Evolutionary conservation across 202 grass and related monocot genomes (phyloP).

Genomic region (Dendrocalamus latiflorus): DNA sequence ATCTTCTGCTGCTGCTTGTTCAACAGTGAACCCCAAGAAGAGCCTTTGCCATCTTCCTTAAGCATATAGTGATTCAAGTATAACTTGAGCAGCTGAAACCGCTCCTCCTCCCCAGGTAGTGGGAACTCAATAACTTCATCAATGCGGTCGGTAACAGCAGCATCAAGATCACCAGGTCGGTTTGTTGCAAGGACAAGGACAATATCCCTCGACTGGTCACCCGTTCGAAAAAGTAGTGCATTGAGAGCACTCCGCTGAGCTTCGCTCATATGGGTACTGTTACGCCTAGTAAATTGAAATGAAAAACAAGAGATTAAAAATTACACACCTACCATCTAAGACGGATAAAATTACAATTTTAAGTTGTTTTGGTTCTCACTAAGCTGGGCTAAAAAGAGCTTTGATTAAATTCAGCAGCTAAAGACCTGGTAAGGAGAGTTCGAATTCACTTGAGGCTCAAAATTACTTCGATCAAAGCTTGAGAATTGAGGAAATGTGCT

Average conservation of each 20-base stretch:
- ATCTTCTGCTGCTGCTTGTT: constrained; percentile 73
- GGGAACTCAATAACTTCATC: too few species aligned
- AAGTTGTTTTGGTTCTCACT: constrained; percentile 4
- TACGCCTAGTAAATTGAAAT: constrained; percentile 55
- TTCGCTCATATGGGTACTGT: constrained; percentile 89
- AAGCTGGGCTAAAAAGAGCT: not conserved
- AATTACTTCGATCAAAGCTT: constrained; percentile 3
- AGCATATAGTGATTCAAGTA: constrained; percentile 72
- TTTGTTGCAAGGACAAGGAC: constrained; percentile 90
- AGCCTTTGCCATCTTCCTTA: constrained; percentile 42
- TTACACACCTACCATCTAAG: not conserved
- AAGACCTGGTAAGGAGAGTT: not conserved
- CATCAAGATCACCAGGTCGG: constrained; percentile 81
- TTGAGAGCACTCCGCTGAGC: constrained; percentile 93
- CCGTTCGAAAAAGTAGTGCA: constrained; percentile 88
- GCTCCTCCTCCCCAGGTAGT: constrained; percentile 76
- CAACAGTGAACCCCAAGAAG: constrained; percentile 38
- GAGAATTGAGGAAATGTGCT: not conserved
- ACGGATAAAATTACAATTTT: not conserved
- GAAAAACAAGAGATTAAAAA: constrained; percentile 25
- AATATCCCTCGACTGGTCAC: constrained; percentile 86
- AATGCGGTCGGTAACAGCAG: constrained; percentile 87
- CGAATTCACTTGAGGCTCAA: not conserved
- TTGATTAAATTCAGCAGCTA: not conserved
- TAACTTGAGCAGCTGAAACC: constrained; percentile 76